Percentiles rank a stretch among this genome's conserved stretches.
phyloP scores from a whole-genome alignment of 1,139 yeast species.

The Pichia sp. region DNA sequence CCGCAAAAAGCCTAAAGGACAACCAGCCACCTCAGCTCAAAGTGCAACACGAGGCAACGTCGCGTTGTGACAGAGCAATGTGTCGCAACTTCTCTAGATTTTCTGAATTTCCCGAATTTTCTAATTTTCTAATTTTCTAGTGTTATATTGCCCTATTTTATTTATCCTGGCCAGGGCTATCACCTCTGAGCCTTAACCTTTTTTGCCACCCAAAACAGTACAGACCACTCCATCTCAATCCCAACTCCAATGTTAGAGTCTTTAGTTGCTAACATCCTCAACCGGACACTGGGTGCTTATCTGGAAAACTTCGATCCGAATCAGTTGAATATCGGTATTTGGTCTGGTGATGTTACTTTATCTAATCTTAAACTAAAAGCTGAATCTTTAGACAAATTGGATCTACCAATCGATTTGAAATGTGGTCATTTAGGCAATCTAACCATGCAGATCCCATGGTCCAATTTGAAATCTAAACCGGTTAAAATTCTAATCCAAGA shows the following conservation, averaged over 20 bases:
- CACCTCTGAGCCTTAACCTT: not conserved
- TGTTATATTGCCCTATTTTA: too few relatives aligned
- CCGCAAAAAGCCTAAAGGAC: too few relatives aligned
- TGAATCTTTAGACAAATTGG: constrained; percentile 78
- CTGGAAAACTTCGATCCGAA: constrained; percentile 94
- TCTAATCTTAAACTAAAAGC: constrained; percentile 68
- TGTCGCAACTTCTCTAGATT: too few relatives aligned
- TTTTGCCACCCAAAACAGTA: too few relatives aligned
- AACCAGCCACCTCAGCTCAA: too few relatives aligned
- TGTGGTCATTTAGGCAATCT: constrained; percentile 89
- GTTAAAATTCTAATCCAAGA: constrained; percentile 87
- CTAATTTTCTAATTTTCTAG: too few relatives aligned
- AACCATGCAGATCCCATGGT: constrained; percentile 93
- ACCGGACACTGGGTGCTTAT: constrained; percentile 57
- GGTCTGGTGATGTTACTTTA: constrained; percentile 95
- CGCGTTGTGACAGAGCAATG: too few relatives aligned
- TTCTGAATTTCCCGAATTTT: too few relatives aligned
- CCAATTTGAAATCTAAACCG: constrained; percentile 87
- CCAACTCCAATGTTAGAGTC: constrained; percentile 57
- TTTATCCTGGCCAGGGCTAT: not conserved
- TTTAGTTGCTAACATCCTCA: constrained; percentile 47
- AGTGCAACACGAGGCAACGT: too few relatives aligned
- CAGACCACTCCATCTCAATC: too few relatives aligned
- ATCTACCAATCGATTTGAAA: constrained; percentile 80
- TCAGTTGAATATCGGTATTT: constrained; percentile 89